Evolutionary conservation across 164 flowering plant genomes (phyloP).

Genomic region (Sextonia rubra): DNA sequence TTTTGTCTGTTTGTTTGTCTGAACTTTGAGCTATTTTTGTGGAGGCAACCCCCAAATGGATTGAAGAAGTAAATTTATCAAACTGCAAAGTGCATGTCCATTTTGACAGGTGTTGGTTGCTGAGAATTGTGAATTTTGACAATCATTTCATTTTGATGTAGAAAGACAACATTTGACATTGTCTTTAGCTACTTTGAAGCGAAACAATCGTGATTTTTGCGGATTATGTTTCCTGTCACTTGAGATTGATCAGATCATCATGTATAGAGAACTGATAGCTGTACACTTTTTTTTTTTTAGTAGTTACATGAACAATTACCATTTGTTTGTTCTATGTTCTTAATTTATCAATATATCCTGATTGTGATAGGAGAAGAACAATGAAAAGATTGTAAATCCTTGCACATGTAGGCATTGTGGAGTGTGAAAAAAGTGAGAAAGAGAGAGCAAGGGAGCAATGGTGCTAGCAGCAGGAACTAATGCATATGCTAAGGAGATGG

Average conservation of each 20-base stretch:
- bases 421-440: background rate
- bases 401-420: background rate
- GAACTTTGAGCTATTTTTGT: too few relatives aligned
- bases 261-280: too few relatives aligned
- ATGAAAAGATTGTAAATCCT: background rate
- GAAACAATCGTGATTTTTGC: background rate
- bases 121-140: background rate
- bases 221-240: too few relatives aligned
- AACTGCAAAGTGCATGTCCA: background rate
- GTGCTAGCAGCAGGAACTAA: constrained; percentile 44
- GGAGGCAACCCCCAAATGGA: background rate
- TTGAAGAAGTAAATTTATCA: background rate
- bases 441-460: constrained; percentile 7
- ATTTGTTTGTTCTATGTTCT: background rate
- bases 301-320: background rate
- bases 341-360: background rate
- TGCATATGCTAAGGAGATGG: constrained; percentile 54
- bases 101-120: background rate
- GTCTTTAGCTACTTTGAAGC: background rate
- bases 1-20: too few relatives aligned
- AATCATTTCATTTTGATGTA: background rate
- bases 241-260: too few relatives aligned
- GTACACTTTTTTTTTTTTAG: background rate
- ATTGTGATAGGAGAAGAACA: background rate
- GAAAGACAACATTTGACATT: background rate